These are phyloP conservation scores for Hemisphaericaspora lyxosophila DNA, from an alignment of 1,139 yeast species.

Conservation along the genomic window DNA sequence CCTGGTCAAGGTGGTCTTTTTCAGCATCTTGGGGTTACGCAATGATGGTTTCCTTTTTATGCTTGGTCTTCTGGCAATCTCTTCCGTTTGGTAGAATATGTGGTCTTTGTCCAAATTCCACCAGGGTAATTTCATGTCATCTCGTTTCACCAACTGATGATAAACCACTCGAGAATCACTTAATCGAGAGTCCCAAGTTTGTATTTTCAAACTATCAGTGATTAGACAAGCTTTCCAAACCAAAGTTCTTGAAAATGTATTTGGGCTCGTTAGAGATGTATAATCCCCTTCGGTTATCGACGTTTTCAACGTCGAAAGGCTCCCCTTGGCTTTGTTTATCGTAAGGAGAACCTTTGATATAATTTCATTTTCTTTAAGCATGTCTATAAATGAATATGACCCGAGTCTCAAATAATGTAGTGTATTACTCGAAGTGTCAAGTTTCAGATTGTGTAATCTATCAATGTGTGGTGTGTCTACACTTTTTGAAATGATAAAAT, in stretches of 20 bases:
- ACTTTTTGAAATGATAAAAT: too few relatives aligned
- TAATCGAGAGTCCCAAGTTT: slow-evolving; percentile 33
- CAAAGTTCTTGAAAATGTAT: slow-evolving; percentile 32
- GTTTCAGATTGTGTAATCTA: too few relatives aligned
- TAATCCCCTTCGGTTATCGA: slow-evolving; percentile 38
- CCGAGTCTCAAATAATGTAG: too few relatives aligned
- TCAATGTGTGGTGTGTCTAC: too few relatives aligned
- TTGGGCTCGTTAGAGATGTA: slow-evolving; percentile 18
- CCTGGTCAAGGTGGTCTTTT: slow-evolving; percentile 18
- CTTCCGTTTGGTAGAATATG: slow-evolving; percentile 25
- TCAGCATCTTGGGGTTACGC: slow-evolving; percentile 8
- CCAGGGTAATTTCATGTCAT: slow-evolving; percentile 45
- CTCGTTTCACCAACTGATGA: slow-evolving; percentile 32
- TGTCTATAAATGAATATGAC: slow-evolving; percentile 9
- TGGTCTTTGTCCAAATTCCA: slow-evolving; percentile 31
- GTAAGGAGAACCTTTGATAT: slow-evolving; percentile 41
- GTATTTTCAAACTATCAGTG: slow-evolving; percentile 39
- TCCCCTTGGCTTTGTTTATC: slow-evolving; percentile 39
- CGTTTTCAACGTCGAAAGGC: slow-evolving; percentile 26
- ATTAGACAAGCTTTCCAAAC: slow-evolving; percentile 43
- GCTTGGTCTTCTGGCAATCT: slow-evolving; percentile 9
- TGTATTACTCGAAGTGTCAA: too few relatives aligned
- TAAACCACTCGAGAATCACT: slow-evolving; percentile 35
- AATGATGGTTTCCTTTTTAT: slow-evolving; percentile 8
- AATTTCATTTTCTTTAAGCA: slow-evolving; percentile 36